Percentiles rank a stretch among this genome's conserved stretches.
These are phyloP conservation scores for Cerioporus squamosus DNA, from an alignment of 1,284 basidiomycete species.

Conservation along the genomic window DNA sequence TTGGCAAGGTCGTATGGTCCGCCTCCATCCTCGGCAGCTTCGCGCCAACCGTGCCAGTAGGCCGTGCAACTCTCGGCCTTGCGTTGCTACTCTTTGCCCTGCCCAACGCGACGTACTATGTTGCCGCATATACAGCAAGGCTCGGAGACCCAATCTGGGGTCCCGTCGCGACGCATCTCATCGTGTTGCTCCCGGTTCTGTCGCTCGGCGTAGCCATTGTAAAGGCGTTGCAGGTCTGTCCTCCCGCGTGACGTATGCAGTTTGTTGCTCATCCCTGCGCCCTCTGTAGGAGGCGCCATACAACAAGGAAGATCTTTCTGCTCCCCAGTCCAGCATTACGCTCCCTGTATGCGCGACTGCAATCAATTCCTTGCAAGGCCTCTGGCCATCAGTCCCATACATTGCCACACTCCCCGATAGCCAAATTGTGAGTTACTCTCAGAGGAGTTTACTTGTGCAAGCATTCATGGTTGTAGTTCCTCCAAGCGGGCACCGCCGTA, in stretches of 20 bases:
- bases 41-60: constrained; percentile 36
- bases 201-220: constrained; percentile 51
- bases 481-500: constrained; percentile 17
- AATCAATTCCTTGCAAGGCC: constrained; percentile 33
- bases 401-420: constrained; percentile 17
- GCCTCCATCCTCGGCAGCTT: constrained; percentile 42
- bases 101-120: constrained; percentile 67
- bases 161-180: constrained; percentile 58
- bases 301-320: constrained; percentile 14
- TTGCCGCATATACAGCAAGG: constrained; percentile 59
- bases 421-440: constrained; percentile 24
- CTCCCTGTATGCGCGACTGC: constrained; percentile 35
- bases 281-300: constrained; percentile 19
- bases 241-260: not conserved
- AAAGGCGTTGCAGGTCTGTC: constrained; percentile 46
- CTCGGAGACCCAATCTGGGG: constrained; percentile 57
- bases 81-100: constrained; percentile 54
- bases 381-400: constrained; percentile 31
- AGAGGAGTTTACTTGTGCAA: not conserved
- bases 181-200: constrained; percentile 59
- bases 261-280: not conserved
- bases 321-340: constrained; percentile 31
- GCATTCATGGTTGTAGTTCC: constrained; percentile 15
- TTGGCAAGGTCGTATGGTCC: constrained; percentile 49
- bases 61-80: constrained; percentile 41